A percentile compares a stretch with the other conserved stretches of the same genome.
Evolutionary conservation across 148 eudicot species (phyloP).

Genomic region (Euryodendron excelsum): DNA sequence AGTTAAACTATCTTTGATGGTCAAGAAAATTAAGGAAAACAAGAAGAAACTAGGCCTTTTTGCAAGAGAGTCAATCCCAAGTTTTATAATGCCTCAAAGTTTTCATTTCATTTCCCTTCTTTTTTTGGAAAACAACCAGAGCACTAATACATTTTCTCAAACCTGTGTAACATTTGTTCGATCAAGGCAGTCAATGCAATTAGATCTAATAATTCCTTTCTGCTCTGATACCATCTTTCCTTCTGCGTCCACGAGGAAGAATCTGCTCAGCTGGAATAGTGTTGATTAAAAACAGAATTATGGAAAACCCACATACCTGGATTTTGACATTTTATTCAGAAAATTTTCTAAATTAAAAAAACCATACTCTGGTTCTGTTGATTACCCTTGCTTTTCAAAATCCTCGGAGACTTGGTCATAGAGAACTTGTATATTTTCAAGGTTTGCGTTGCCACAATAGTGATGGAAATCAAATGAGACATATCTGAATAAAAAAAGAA

Average conservation of each 20-base stretch:
- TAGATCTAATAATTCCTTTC: conserved; percentile 78
- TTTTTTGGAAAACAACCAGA: background rate
- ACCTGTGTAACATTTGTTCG: conserved; percentile 99
- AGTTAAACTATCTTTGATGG: background rate
- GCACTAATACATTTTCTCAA: conserved; percentile 18
- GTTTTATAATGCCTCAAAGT: background rate
- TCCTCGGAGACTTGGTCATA: conserved; percentile 71
- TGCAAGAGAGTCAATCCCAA: background rate
- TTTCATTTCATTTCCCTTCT: background rate
- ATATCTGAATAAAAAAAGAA: conserved; percentile 57
- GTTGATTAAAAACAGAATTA: too few relatives aligned
- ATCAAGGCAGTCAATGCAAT: conserved; percentile 98
- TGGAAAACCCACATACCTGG: conserved; percentile 2
- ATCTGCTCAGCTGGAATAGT: conserved; percentile 69
- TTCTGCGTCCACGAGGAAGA: conserved; percentile 64
- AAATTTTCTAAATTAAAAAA: background rate
- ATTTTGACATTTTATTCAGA: conserved; percentile 17
- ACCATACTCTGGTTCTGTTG: background rate
- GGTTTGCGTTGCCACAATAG: conserved; percentile 27
- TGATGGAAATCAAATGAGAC: conserved; percentile 84
- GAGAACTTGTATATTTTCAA: conserved; percentile 57
- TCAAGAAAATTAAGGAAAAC: background rate
- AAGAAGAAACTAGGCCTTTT: background rate
- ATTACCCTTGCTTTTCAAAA: conserved; percentile 85
- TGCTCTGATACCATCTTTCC: conserved; percentile 60